Evolutionary conservation across 441 rosid genomes (phyloP).

Genomic region (Gossypium trilobum): DNA sequence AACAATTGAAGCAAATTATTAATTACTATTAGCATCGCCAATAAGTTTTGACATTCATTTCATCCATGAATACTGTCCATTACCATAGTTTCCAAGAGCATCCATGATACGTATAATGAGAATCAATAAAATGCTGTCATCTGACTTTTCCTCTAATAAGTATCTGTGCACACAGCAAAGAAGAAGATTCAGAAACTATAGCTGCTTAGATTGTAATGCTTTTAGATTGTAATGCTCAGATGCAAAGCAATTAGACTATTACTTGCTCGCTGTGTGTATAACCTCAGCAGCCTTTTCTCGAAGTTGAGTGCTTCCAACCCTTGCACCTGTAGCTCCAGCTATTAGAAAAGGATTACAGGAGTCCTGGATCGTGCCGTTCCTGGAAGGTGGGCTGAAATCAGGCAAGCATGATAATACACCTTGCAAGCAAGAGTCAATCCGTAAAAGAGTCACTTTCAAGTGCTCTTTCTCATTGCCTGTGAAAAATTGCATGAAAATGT

Average conservation of each 20-base stretch:
- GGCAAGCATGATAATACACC: conserved; percentile 99
- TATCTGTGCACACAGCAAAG: conserved; percentile 46
- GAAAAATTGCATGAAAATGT: conserved; percentile 17
- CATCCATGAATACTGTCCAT: conserved; percentile 21
- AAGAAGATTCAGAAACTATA: conserved; percentile 23
- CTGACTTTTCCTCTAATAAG: conserved; percentile 84
- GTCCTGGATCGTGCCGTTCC: conserved; percentile 53
- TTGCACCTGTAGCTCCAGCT: conserved; percentile 94
- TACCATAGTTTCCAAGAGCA: conserved; percentile 96
- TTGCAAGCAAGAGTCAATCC: conserved; percentile 92
- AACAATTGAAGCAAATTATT: conserved; percentile 1
- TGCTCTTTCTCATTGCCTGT: conserved; percentile 97
- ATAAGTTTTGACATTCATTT: conserved; percentile 15
- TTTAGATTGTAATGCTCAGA: neutral
- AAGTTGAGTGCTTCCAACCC: conserved; percentile 73
- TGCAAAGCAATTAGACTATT: conserved; percentile 32
- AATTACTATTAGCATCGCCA: neutral
- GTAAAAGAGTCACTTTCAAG: conserved; percentile 97
- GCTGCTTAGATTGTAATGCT: neutral
- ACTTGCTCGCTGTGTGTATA: conserved; percentile 86
- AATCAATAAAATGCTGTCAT: conserved; percentile 93
- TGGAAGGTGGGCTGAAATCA: conserved; percentile 85
- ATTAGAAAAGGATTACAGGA: conserved; percentile 56
- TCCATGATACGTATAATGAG: conserved; percentile 89
- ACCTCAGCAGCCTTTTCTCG: conserved; percentile 87